Conservation (phyloP, 768 basidiomycete genomes). For the Agaricus sinodeliciosus region DNA sequence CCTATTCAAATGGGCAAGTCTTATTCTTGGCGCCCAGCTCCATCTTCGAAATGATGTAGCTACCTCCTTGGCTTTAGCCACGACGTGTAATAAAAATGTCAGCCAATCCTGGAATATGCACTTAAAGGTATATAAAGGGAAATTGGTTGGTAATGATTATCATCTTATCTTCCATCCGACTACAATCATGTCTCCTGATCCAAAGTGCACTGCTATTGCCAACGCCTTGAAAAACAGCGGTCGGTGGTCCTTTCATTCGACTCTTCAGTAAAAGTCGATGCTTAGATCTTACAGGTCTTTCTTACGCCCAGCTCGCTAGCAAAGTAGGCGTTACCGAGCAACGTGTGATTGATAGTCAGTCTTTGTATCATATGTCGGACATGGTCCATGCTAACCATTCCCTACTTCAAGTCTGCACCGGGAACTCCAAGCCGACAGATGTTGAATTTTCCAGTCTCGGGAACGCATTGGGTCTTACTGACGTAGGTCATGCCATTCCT, state of each 20-base stretch:
- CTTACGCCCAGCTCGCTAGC: slow-evolving; percentile 42
- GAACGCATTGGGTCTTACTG: slow-evolving; percentile 31
- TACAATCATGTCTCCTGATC: slow-evolving; percentile 40
- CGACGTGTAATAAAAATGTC: background rate
- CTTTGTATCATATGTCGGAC: background rate
- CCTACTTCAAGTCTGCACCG: slow-evolving; percentile 39
- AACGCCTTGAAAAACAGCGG: slow-evolving; percentile 44
- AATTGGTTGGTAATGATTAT: background rate
- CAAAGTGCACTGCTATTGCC: slow-evolving; percentile 53
- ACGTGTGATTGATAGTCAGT: slow-evolving; percentile 50
- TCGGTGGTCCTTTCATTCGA: slow-evolving; percentile 18
- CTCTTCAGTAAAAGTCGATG: background rate
- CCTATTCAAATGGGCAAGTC: background rate
- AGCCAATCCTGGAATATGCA: background rate
- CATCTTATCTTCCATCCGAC: slow-evolving; percentile 6
- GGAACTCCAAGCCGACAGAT: slow-evolving; percentile 31
- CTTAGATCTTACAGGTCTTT: slow-evolving; percentile 29
- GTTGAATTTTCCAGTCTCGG: slow-evolving; percentile 47
- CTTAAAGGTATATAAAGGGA: background rate
- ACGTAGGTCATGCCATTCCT: slow-evolving; percentile 18
- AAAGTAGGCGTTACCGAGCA: slow-evolving; percentile 34
- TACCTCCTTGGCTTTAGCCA: background rate
- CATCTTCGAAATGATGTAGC: slow-evolving; percentile 5
- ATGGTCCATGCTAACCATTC: background rate
- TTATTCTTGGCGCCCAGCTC: background rate